These are phyloP conservation scores for Diddensiella caesifluorescens DNA, from an alignment of 805 yeast species.

Conservation along the genomic window DNA sequence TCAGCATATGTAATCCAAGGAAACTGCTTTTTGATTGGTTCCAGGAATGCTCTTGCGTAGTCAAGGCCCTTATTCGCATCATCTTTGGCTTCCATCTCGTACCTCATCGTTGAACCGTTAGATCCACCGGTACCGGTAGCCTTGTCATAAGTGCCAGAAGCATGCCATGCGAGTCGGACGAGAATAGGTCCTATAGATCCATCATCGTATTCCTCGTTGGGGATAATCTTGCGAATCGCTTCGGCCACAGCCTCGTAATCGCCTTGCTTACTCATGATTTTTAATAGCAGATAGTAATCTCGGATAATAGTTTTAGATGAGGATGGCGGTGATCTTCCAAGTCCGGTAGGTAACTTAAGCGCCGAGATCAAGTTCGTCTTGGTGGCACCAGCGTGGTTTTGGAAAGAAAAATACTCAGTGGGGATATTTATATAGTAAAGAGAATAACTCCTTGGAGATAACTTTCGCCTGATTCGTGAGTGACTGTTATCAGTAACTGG, in stretches of 20 bases:
- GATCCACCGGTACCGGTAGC: constrained; percentile 48
- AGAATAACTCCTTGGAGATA: no score
- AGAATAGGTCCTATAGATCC: constrained; percentile 72
- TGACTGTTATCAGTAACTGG: no score
- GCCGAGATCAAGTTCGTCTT: no score
- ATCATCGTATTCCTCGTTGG: constrained; percentile 51
- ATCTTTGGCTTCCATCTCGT: constrained; percentile 39
- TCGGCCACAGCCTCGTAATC: constrained; percentile 38
- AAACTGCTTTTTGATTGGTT: constrained; percentile 48
- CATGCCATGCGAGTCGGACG: constrained; percentile 82
- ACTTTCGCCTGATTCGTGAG: no score
- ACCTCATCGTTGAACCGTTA: constrained; percentile 52
- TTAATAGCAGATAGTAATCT: no score
- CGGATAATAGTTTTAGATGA: no score
- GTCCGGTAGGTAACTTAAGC: no score
- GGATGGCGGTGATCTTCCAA: no score
- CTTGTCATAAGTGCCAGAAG: constrained; percentile 70
- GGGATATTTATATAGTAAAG: no score
- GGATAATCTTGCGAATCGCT: constrained; percentile 33
- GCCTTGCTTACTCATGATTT: no score
- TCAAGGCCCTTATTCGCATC: constrained; percentile 47
- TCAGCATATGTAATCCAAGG: constrained; percentile 64
- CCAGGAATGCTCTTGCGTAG: constrained; percentile 50
- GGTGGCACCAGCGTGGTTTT: no score
- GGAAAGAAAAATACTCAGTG: no score